Conservation (phyloP, 345 rosid genomes). For the Punica granatum region DNA sequence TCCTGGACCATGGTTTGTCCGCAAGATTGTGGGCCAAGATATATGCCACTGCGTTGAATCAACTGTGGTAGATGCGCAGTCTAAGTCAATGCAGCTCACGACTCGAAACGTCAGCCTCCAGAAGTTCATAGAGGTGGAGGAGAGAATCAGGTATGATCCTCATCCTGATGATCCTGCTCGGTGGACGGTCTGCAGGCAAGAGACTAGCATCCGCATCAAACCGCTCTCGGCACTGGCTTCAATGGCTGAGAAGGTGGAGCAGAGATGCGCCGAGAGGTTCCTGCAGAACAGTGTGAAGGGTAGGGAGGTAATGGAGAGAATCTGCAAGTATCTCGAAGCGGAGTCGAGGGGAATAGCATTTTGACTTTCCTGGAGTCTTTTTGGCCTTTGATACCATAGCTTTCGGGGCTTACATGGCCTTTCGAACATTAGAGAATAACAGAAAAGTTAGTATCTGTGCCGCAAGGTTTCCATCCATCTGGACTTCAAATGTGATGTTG, state of each 20-base stretch:
- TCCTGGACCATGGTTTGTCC: conserved; percentile 94
- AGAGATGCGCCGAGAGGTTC: conserved; percentile 77
- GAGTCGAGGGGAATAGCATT: conserved; percentile 56
- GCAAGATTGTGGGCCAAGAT: conserved; percentile 79
- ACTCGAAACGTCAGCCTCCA: conserved; percentile 81
- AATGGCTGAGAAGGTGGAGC: conserved; percentile 97
- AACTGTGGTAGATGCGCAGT: conserved; percentile 72
- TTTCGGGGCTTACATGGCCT: conserved; percentile 1
- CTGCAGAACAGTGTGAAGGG: conserved; percentile 91
- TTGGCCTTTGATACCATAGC: conserved; percentile 1
- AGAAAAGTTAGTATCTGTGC: background rate
- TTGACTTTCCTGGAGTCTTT: conserved; percentile 18
- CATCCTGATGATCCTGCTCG: conserved; percentile 75
- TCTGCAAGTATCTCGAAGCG: conserved; percentile 91
- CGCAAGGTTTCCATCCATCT: background rate
- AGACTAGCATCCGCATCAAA: conserved; percentile 81
- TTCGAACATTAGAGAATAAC: conserved; percentile 8
- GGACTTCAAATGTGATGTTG: background rate
- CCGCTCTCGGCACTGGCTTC: conserved; percentile 89
- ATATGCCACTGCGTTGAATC: conserved; percentile 90
- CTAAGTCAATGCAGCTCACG: conserved; percentile 77
- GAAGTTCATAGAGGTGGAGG: conserved; percentile 89
- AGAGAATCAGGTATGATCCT: conserved; percentile 73
- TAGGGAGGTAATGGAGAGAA: conserved; percentile 94
- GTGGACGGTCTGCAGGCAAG: conserved; percentile 84